Evolutionary conservation across 139 green algal genomes (phyloP), one percentile per base, ranked within the genome.

Genomic region (Dunaliella primolecta): DNA sequence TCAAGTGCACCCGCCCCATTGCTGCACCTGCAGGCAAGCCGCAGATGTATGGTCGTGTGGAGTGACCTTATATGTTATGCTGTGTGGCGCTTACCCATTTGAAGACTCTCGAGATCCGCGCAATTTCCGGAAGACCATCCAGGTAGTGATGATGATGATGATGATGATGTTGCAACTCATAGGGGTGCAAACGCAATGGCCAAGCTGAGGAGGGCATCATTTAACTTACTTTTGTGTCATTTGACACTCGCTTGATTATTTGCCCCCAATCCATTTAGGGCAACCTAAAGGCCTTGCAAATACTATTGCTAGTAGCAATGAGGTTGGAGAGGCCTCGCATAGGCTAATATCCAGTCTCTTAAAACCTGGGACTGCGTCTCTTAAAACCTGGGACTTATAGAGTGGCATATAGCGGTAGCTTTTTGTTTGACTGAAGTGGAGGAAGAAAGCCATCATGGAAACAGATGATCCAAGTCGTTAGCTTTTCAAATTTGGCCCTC

Each of bases 31-130:
- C 87, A 95, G 96, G 21, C 93, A 99, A 84, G 93, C 93, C 11
- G 97, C 97, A 25, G 97, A 99, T 88, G 97, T 99, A 83, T 99
- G 97, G 97, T 96, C 89, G 32, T 98, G 95, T 83, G 97, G 97
- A 25, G 97, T 99, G 38, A 98, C 96, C n/a, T 92, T 99, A 84
- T 99, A 97, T 86, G 97, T 99, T 36, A 99, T 99, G 96, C 90
- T 99, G 78, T 94, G 98, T 27, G 97, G 97, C 0, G 95, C 95
- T 0, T 99, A 99, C 88, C 97, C 97, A 1, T 99, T 99, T 92
- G 97, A 99, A 91, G 97, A 99, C 88, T 93, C 96, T 7, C 35
- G 83, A 2, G 95, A 99, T 86, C 97, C 97, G 1, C 90, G 95
- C 80, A 99, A 99, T 89, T 99, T 99, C 89, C 86, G 95, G n/a